Percentiles rank a stretch among this genome's conserved stretches.
Evolutionary conservation across 768 basidiomycete genomes (phyloP).

Genomic region (Macrolepiota fuliginosa): DNA sequence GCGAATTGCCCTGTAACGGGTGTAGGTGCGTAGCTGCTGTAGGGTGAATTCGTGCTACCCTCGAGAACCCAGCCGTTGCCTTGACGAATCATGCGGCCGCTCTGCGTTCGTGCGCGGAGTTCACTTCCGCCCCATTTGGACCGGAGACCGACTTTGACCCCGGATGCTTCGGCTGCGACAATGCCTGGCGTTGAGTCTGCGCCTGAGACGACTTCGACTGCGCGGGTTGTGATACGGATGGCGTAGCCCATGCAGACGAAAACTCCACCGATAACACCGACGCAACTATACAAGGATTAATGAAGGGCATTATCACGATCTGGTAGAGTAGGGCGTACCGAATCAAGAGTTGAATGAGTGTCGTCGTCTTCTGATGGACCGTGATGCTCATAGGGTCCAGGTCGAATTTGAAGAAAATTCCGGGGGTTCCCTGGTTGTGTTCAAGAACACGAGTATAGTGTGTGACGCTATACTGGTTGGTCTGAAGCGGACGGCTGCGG

Average conservation of each 20-base stretch:
- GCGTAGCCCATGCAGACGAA: conserved; percentile 85
- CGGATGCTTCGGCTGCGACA: conserved; percentile 63
- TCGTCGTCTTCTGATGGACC: conserved; percentile 86
- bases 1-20: conserved; percentile 28
- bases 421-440: conserved; percentile 80
- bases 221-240: conserved; percentile 60
- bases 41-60: conserved; percentile 35
- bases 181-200: conserved; percentile 44
- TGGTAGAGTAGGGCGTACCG: conserved; percentile 33
- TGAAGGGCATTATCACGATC: not conserved
- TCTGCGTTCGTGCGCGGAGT: conserved; percentile 52
- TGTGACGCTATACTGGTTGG: conserved; percentile 92
- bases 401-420: conserved; percentile 99
- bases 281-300: conserved; percentile 37
- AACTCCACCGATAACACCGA: conserved; percentile 92
- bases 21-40: conserved; percentile 30
- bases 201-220: conserved; percentile 65
- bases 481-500: conserved; percentile 58
- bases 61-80: conserved; percentile 63
- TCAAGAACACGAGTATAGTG: conserved; percentile 80
- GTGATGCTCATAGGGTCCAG: conserved; percentile 86
- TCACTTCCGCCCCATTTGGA: conserved; percentile 69
- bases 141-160: conserved; percentile 52
- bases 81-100: conserved; percentile 49
- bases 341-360: conserved; percentile 78